A percentile compares a stretch with the other conserved stretches of the same genome.
phyloP scores from a whole-genome alignment of 2,329 filamentous ascomycete genomes.

The Aspergillus sp. region DNA sequence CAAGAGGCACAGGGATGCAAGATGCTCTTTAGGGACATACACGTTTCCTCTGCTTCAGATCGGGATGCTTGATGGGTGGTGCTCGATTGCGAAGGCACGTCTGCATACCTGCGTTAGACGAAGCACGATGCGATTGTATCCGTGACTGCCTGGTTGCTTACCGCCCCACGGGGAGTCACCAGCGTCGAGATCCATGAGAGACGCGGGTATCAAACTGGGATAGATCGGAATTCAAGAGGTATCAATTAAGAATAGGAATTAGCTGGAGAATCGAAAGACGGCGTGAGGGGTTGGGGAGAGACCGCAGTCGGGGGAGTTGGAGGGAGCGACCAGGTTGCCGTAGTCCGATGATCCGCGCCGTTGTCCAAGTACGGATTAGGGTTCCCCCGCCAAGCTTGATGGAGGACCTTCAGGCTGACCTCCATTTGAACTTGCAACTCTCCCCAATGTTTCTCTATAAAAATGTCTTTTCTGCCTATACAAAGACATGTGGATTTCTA shows the following conservation, averaged over 20 bases:
- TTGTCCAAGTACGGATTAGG: conserved; percentile 14
- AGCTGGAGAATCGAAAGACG: neutral
- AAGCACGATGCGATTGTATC: conserved; percentile 24
- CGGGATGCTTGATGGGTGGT: conserved; percentile 28
- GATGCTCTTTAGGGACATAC: conserved; percentile 25
- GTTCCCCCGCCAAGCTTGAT: conserved; percentile 14
- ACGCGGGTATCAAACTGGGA: neutral
- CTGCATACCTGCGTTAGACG: conserved; percentile 35
- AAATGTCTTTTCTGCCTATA: neutral
- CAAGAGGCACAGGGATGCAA: neutral
- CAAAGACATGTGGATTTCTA: neutral
- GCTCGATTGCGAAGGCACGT: conserved; percentile 49
- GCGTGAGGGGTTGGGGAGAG: conserved; percentile 3
- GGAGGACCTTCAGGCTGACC: neutral
- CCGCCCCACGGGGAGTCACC: conserved; percentile 54
- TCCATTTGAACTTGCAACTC: neutral
- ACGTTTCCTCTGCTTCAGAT: conserved; percentile 31
- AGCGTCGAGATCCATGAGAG: conserved; percentile 43
- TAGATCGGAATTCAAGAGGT: neutral
- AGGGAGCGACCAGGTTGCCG: conserved; percentile 14
- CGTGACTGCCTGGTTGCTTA: conserved; percentile 36
- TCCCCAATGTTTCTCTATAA: neutral
- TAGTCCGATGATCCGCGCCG: conserved; percentile 17
- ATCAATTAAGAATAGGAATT: neutral
- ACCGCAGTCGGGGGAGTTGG: conserved; percentile 9